Conservation (phyloP, 345 rosid species). For the Arabidopsis suecica region DNA sequence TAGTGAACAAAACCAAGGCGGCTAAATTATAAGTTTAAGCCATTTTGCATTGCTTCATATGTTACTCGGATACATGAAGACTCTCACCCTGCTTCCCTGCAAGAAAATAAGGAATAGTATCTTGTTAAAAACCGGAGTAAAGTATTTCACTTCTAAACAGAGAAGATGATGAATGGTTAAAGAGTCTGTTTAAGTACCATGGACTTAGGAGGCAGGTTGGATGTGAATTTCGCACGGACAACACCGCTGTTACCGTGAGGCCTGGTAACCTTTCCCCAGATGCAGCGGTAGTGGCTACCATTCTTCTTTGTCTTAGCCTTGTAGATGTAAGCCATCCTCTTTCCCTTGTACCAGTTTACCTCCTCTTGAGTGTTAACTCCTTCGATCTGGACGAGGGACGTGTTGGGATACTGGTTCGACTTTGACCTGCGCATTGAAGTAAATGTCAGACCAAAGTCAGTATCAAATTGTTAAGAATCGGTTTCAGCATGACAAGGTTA, state of each 20-base stretch:
- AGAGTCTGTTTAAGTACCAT: constrained; percentile 49
- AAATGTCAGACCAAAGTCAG: constrained; percentile 16
- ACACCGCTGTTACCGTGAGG: constrained; percentile 80
- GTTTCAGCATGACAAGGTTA: not conserved
- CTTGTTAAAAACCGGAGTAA: not conserved
- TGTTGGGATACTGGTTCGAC: constrained; percentile 77
- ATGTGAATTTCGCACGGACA: constrained; percentile 72
- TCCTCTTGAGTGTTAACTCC: constrained; percentile 69
- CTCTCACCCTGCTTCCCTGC: constrained; percentile 66
- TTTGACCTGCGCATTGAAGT: constrained; percentile 54
- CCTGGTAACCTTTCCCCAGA: constrained; percentile 72
- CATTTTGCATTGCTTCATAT: constrained; percentile 41
- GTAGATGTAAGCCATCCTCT: constrained; percentile 64
- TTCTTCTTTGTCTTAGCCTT: constrained; percentile 63
- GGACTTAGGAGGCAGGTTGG: constrained; percentile 72
- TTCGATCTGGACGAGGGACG: constrained; percentile 69
- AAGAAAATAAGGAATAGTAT: not conserved
- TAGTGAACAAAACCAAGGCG: constrained; percentile 37
- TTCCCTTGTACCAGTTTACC: constrained; percentile 62
- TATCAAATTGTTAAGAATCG: not conserved
- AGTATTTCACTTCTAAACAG: not conserved
- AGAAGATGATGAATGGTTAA: not conserved
- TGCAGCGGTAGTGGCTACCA: constrained; percentile 62
- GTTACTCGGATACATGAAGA: constrained; percentile 63
- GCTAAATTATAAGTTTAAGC: constrained; percentile 36